Conservation (phyloP, 192 early-diverging fungal species). For the Haplosporangium gracile region DNA sequence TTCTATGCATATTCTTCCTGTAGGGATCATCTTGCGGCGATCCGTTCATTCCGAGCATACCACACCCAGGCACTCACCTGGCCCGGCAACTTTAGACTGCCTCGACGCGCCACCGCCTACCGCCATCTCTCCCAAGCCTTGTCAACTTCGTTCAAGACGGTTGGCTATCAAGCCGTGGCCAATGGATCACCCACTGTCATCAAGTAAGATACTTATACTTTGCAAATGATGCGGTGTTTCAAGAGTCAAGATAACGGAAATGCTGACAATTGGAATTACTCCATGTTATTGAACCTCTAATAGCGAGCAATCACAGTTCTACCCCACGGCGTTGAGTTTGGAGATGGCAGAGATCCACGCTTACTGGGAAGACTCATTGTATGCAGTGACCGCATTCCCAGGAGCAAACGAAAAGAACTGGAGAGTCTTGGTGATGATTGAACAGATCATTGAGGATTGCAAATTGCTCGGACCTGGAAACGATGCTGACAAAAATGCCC, state of each 20-base stretch:
- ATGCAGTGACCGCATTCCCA: conserved; percentile 68
- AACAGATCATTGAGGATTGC: conserved; percentile 73
- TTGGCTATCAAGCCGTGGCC: not conserved
- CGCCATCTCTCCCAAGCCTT: conserved; percentile 25
- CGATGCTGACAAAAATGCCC: conserved; percentile 64
- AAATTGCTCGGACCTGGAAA: conserved; percentile 64
- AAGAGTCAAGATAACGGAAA: not conserved
- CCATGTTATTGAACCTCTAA: no score
- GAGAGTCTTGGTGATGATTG: conserved; percentile 71
- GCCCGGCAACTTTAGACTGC: conserved; percentile 32
- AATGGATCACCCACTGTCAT: conserved; percentile 14
- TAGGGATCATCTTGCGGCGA: conserved; percentile 44
- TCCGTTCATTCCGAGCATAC: conserved; percentile 40
- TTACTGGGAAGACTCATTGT: conserved; percentile 72
- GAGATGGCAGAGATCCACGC: conserved; percentile 68
- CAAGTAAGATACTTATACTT: conserved; percentile 15
- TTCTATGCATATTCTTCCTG: not conserved
- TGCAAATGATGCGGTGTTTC: not conserved
- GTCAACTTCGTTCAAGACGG: conserved; percentile 2
- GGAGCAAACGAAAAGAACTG: conserved; percentile 70
- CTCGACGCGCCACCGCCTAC: conserved; percentile 38
- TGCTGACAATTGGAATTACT: not conserved
- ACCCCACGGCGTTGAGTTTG: conserved; percentile 49
- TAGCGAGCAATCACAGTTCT: conserved; percentile 40
- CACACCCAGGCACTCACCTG: conserved; percentile 29